Base-by-base conservation (phyloP, 2,329 filamentous ascomycete species). In the Daldinia sp. region DNA sequence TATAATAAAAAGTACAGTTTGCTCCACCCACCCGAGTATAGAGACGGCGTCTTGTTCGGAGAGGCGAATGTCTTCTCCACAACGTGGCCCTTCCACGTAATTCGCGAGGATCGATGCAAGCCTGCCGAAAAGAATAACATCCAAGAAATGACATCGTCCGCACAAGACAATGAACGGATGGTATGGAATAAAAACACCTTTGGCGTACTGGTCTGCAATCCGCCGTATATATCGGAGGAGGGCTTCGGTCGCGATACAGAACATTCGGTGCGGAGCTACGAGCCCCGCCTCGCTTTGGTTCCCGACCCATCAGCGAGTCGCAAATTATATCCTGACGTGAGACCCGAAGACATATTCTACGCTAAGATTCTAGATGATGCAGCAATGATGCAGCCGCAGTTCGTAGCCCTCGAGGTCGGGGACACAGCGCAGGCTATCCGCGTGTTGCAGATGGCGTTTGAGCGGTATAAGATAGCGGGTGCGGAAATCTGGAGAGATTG, bases 201-300 rank as follows among this genome's bases (percentile, higher is more conserved):
- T 78, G 90, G 97, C 69, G 81, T 98, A 3, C 80, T 99, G 1
- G 87, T 96, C 39, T 92, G 92, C 1, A 99, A 99, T 75, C 96
- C 96, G 15, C 96, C 96, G 0, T 98, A 98, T 78, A 90, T 98
- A 57, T 97, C 94, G 1, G 81, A 84, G 0, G 72, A 77, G 42
- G 87, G 87, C 6, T 94, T 92, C 74, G 80, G 84, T 42, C 85
- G 80, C 42, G 87, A 88, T 18, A 94, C 91, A 0, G 83, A 86
- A 1, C 87, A 89, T 28, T 95, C 92, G 12, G 95, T 98, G 33
- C 88, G 93, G 15, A 89, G 89, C 51, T 93, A 89, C 77, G 96
- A 99, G 80, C 96, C 96, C 3, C 87, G 83, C 70, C 80, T 92
- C 12, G 96, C 96, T 0, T 84, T 98, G 13, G 92, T 98, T 9